Evolutionary conservation across 768 basidiomycete genomes (phyloP).

Genomic region (Auricularia auricula-judae): DNA sequence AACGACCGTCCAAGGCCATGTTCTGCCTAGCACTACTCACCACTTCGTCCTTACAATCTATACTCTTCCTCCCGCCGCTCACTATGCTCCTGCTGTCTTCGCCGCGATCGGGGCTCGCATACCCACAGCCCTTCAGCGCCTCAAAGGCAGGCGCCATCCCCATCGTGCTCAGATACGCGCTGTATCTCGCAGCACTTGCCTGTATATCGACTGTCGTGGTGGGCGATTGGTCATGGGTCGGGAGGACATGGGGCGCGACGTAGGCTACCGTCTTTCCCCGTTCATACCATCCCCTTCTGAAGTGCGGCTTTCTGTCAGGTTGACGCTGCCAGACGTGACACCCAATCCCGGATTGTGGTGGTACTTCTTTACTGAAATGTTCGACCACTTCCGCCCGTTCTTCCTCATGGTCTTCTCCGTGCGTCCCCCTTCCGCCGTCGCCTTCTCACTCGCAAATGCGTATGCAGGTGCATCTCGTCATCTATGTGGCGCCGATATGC

Average conservation of each 20-base stretch:
- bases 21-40: slow-evolving; percentile 59
- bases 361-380: slow-evolving; percentile 99
- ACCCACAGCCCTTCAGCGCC: slow-evolving; percentile 30
- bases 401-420: slow-evolving; percentile 89
- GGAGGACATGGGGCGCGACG: slow-evolving; percentile 80
- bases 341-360: slow-evolving; percentile 95
- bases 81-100: slow-evolving; percentile 50
- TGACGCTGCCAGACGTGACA: slow-evolving; percentile 78
- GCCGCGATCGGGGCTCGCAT: slow-evolving; percentile 58
- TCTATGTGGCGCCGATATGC: slow-evolving; percentile 76
- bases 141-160: slow-evolving; percentile 15
- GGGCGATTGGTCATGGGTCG: slow-evolving; percentile 58
- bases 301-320: slow-evolving; percentile 28
- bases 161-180: slow-evolving; percentile 37
- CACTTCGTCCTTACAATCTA: slow-evolving; percentile 62
- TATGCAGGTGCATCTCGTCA: slow-evolving; percentile 48
- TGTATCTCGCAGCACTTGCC: slow-evolving; percentile 39
- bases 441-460: slow-evolving; percentile 24
- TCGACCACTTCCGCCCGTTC: slow-evolving; percentile 92
- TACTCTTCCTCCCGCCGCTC: slow-evolving; percentile 56
- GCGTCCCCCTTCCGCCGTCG: slow-evolving; percentile 18
- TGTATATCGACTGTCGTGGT: slow-evolving; percentile 43
- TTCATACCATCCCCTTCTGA: not conserved
- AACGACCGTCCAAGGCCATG: slow-evolving; percentile 43
- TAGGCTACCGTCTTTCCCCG: slow-evolving; percentile 24